phyloP scores from a whole-genome alignment of 352 stramenopile species.

The Globisporangium rhizosaccharum region DNA sequence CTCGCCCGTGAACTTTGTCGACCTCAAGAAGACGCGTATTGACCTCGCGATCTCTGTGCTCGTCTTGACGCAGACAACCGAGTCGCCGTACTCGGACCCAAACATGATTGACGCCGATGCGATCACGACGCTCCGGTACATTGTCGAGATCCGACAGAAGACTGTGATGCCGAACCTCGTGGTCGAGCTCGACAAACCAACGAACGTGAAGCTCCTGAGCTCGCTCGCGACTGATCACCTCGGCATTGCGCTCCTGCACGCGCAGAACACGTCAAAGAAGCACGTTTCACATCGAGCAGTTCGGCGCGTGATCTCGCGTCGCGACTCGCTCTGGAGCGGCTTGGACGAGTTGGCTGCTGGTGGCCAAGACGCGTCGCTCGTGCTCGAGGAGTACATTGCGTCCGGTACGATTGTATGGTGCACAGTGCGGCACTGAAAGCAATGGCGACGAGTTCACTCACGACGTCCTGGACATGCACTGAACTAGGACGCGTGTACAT shows the following conservation, averaged over 20 bases:
- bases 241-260: constrained; percentile 27
- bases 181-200: constrained; percentile 62
- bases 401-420: constrained; percentile 25
- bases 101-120: constrained; percentile 83
- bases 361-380: constrained; percentile 31
- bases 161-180: constrained; percentile 65
- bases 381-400: constrained; percentile 67
- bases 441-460: too few species aligned
- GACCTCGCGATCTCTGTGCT: constrained; percentile 48
- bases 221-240: constrained; percentile 55
- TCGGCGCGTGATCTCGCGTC: constrained; percentile 31
- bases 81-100: constrained; percentile 52
- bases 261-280: constrained; percentile 29
- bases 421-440: not conserved
- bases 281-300: constrained; percentile 40
- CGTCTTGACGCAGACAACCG: constrained; percentile 48
- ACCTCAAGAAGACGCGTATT: constrained; percentile 68
- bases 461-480: not conserved
- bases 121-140: constrained; percentile 78
- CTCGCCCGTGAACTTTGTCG: constrained; percentile 67
- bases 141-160: constrained; percentile 73
- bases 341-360: constrained; percentile 25
- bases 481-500: constrained; percentile 60
- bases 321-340: constrained; percentile 34
- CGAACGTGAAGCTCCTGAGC: constrained; percentile 77